Percentiles rank a stretch among this genome's conserved stretches.
Conservation (phyloP, 768 basidiomycete genomes). For the Rickenella mellea region DNA sequence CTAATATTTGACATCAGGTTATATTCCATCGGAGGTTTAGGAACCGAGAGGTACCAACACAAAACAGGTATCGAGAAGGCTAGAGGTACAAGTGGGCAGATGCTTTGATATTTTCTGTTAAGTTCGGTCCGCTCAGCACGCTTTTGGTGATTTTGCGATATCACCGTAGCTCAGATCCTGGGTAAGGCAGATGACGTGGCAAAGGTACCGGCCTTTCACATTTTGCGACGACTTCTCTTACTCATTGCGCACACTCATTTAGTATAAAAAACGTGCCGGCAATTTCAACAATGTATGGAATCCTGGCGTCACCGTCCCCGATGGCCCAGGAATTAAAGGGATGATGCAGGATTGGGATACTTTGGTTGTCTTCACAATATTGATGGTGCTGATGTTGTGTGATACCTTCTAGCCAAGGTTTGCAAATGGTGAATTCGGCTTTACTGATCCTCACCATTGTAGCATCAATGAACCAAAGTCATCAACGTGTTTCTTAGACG, state of each 20-base stretch:
- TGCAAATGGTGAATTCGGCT: slow-evolving; percentile 48
- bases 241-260: too few relatives aligned
- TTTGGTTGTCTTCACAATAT: too few relatives aligned
- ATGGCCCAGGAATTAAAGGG: slow-evolving; percentile 35
- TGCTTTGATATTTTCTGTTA: neutral
- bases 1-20: slow-evolving; percentile 13
- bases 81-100: slow-evolving; percentile 33
- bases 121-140: slow-evolving; percentile 28
- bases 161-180: slow-evolving; percentile 51
- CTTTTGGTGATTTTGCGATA: slow-evolving; percentile 56
- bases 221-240: neutral
- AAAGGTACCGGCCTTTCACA: slow-evolving; percentile 32
- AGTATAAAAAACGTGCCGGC: slow-evolving; percentile 46
- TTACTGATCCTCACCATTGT: slow-evolving; percentile 59
- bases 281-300: slow-evolving; percentile 59
- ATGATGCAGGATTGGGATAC: slow-evolving; percentile 44
- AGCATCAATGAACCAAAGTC: slow-evolving; percentile 49
- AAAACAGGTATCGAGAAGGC: slow-evolving; percentile 51
- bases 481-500: slow-evolving; percentile 52
- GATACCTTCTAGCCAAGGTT: slow-evolving; percentile 34
- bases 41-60: slow-evolving; percentile 44
- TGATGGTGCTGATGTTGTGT: too few relatives aligned
- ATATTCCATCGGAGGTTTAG: slow-evolving; percentile 22
- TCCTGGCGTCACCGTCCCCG: slow-evolving; percentile 42
- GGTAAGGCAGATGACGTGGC: slow-evolving; percentile 37